These are phyloP conservation scores for Choanephora cucurbitarum DNA, from an alignment of 371 early-diverging fungal genomes.

Conservation along the genomic window DNA sequence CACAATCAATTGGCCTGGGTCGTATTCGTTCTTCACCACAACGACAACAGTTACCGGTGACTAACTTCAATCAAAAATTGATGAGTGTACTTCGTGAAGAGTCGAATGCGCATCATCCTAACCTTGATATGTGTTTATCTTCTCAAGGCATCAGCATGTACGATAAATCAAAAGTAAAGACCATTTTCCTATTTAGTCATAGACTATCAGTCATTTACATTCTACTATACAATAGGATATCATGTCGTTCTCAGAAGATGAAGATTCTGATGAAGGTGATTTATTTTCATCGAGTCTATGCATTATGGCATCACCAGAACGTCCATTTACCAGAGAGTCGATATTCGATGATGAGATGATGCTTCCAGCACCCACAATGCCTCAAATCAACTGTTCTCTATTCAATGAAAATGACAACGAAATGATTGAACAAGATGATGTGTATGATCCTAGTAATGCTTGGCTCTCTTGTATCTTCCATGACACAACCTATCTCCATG, in stretches of 20 bases:
- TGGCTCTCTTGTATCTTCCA: background rate
- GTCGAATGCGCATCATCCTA: background rate
- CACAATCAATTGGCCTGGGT: background rate
- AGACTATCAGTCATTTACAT: no score
- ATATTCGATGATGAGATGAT: background rate
- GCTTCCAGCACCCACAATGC: no score
- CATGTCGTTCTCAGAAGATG: background rate
- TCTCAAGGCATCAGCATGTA: background rate
- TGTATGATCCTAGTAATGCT: background rate
- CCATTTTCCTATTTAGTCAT: no score
- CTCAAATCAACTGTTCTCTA: background rate
- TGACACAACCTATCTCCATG: background rate
- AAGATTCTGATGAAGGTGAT: background rate
- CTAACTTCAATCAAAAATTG: background rate
- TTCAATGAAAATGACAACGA: background rate
- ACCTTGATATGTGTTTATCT: background rate
- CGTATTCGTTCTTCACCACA: background rate
- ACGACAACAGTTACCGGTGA: background rate
- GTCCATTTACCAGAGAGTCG: background rate
- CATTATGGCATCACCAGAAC: background rate
- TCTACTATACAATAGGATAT: no score
- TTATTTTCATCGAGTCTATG: background rate
- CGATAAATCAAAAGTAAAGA: background rate
- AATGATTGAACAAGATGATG: slow-evolving; percentile 1
- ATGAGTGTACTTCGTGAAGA: background rate